A percentile compares a stretch with the other conserved stretches of the same genome.
Conservation (phyloP, 73 alveolate genomes). For the Symbiodinium pilosum region DNA sequence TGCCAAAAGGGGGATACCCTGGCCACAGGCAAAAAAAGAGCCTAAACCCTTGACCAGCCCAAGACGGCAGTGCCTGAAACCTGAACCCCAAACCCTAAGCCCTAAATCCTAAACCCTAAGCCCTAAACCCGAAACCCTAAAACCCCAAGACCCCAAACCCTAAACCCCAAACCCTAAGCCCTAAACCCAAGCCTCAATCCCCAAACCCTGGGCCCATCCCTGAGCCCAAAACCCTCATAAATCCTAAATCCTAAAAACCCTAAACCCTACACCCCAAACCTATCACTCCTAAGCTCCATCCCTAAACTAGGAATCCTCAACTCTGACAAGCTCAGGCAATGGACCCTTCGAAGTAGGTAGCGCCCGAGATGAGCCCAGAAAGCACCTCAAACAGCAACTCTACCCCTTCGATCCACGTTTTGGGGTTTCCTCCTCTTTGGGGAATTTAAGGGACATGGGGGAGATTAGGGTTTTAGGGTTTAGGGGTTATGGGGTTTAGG, state of each 20-base stretch:
- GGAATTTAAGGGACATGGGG: neutral
- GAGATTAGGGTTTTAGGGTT: neutral
- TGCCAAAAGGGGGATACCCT: too few relatives aligned
- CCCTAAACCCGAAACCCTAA: neutral
- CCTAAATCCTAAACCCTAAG: too few relatives aligned
- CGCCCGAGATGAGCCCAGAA: too few relatives aligned
- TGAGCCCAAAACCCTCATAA: neutral
- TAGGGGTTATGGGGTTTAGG: neutral
- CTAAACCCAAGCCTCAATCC: neutral
- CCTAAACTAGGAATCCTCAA: neutral
- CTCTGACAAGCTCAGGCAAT: too few relatives aligned
- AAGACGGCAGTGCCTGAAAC: too few relatives aligned
- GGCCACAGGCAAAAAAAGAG: too few relatives aligned
- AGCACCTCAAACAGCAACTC: too few relatives aligned
- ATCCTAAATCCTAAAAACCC: neutral
- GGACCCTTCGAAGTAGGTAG: too few relatives aligned
- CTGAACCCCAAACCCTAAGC: too few relatives aligned
- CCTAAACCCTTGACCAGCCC: too few relatives aligned
- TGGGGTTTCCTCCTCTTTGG: neutral
- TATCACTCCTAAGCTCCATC: neutral
- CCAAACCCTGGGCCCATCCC: neutral
- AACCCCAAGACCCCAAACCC: neutral
- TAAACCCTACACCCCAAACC: neutral
- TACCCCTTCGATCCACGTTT: neutral
- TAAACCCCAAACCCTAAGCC: neutral